Evolutionary conservation across 1,284 basidiomycete genomes (phyloP).

Genomic region (Boletus mariae): DNA sequence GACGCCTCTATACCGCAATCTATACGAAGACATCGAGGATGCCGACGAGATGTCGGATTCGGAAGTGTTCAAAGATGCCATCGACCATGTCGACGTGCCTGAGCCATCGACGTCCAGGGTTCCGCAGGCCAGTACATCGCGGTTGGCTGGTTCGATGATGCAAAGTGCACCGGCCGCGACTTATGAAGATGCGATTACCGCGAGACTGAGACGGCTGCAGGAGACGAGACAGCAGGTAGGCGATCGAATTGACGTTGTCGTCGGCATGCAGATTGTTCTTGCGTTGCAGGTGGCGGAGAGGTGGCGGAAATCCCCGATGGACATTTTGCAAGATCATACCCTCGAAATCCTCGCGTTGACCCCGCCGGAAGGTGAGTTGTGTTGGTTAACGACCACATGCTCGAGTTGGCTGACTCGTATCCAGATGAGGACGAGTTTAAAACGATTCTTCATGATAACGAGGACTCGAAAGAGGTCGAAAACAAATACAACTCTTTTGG

Average conservation of each 20-base stretch:
- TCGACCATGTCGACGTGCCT: conserved; percentile 3
- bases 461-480: conserved; percentile 10
- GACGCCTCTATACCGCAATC: background rate
- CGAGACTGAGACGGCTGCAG: conserved; percentile 17
- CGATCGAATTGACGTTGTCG: background rate
- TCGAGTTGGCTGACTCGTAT: conserved; percentile 5
- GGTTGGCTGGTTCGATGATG: background rate
- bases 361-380: conserved; percentile 18
- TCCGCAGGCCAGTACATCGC: conserved; percentile 14
- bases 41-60: conserved; percentile 21
- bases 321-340: conserved; percentile 23
- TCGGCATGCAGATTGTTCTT: background rate
- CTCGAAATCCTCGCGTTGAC: conserved; percentile 24
- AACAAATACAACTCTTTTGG: conserved; percentile 27
- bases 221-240: conserved; percentile 20
- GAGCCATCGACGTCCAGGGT: conserved; percentile 7
- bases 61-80: conserved; percentile 15
- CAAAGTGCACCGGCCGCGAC: background rate
- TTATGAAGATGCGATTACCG: conserved; percentile 13
- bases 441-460: conserved; percentile 19
- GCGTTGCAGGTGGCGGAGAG: conserved; percentile 17
- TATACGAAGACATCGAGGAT: conserved; percentile 35
- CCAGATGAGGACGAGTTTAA: conserved; percentile 16
- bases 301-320: background rate
- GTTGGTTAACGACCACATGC: background rate